Evolutionary conservation across 176 grass and related monocot genomes (phyloP), one percentile per base, ranked within the genome.

Genomic region (Phyllostachys edulis): DNA sequence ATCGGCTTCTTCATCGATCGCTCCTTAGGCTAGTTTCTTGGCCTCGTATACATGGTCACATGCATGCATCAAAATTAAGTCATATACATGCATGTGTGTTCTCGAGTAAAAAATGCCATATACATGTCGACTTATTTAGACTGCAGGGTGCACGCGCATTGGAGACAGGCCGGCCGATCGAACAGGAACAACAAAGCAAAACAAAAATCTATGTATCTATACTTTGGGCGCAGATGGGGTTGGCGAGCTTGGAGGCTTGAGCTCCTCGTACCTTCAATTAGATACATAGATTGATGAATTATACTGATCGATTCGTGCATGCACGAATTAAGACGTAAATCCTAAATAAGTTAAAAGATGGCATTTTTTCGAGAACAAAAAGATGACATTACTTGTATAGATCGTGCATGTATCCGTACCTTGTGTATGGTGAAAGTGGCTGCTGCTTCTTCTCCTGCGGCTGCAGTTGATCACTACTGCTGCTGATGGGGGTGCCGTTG

Each of bases 221-320:
- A 24, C 27, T 67, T 75, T 59, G 12, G 77, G 85, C 3, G 61
- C 18, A 42, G 77, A 86, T 37, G 85, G 85, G 27, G 77, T 75
- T 13, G 85, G 60, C 18, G 85, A 81, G 60, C 46, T 75, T 23
- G 85, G 85, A 23, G 85, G 85, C 63, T 87, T 87, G 17, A 87
- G 62, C 4, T 87, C 85, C 39, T 76, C 71, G 21, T 87, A 87
- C 62, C 85, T 81, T 60, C 24, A 72, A 49, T 41, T 17, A 50
- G 21, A 78, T 9, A 36, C 2, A 47, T 14, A 62, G 24, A 69
- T 0, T 6, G 6, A 44, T n/a, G 14, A 32, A 21, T 38, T 36
- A 27, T 55, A 17, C 18, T 9, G 6, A n/a, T 4, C 15, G 37
- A n/a, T 37, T 3, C 15, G 37, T 66, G 2, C 7, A 2, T 17